A percentile compares a stretch with the other conserved stretches of the same genome.
Evolutionary conservation across 257 asterid genomes (phyloP).

Genomic region (Lantana camara): DNA sequence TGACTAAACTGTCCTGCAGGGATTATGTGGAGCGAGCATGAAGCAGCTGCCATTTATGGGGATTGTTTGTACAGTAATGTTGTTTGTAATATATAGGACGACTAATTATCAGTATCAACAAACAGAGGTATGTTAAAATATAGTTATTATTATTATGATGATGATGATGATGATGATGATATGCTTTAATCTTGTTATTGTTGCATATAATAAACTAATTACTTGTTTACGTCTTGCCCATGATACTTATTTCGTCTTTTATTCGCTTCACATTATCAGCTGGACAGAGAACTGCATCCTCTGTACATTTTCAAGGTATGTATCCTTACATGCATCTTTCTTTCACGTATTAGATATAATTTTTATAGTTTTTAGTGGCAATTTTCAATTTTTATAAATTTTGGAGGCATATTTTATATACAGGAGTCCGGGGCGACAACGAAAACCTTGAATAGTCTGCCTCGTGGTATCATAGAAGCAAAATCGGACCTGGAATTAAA

Average conservation of each 20-base stretch:
- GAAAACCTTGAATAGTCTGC: slow-evolving; percentile 57
- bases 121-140: slow-evolving; percentile 58
- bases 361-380: too few relatives aligned
- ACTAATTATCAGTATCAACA: slow-evolving; percentile 81
- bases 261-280: slow-evolving; percentile 45
- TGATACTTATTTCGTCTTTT: slow-evolving; percentile 18
- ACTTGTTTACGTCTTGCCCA: neutral
- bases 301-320: slow-evolving; percentile 58
- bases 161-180: neutral
- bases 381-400: too few relatives aligned
- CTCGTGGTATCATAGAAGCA: slow-evolving; percentile 77
- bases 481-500: slow-evolving; percentile 86
- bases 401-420: slow-evolving; percentile 8
- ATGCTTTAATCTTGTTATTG: neutral
- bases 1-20: slow-evolving; percentile 51
- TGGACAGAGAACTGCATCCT: slow-evolving; percentile 56
- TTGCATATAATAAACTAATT: neutral
- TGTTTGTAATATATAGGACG: slow-evolving; percentile 74
- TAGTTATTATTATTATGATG: slow-evolving; percentile 16
- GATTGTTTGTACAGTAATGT: slow-evolving; percentile 68
- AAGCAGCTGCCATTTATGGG: slow-evolving; percentile 80
- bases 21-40: slow-evolving; percentile 72
- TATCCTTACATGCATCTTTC: slow-evolving; percentile 12
- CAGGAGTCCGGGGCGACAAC: slow-evolving; percentile 50
- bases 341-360: too few relatives aligned